Evolutionary conservation across 2,329 filamentous ascomycete species (phyloP).

Genomic region (Nothophoma quercina): DNA sequence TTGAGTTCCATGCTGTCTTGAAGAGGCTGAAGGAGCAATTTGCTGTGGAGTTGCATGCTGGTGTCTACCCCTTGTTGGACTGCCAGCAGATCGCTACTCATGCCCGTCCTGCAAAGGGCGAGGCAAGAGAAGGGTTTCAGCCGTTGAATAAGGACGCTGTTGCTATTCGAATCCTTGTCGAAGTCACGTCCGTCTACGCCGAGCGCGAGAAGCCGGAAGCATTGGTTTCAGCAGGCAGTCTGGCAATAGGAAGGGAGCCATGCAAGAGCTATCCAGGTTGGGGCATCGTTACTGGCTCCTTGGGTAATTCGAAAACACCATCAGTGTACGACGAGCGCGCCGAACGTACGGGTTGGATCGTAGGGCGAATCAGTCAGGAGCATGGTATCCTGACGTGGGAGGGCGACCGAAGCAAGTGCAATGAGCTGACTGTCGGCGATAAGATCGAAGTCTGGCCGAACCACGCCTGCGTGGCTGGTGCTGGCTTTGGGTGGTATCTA

Average conservation of each 20-base stretch:
- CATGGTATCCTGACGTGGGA: slow-evolving; percentile 75
- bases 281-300: slow-evolving; percentile 72
- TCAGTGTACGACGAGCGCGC: slow-evolving; percentile 38
- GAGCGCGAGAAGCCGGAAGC: slow-evolving; percentile 63
- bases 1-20: slow-evolving; percentile 54
- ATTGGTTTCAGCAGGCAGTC: slow-evolving; percentile 71
- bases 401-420: slow-evolving; percentile 42
- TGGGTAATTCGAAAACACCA: slow-evolving; percentile 32
- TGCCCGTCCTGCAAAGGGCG: slow-evolving; percentile 56
- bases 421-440: slow-evolving; percentile 66
- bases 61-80: slow-evolving; percentile 78
- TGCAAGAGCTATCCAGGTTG: slow-evolving; percentile 75
- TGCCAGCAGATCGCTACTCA: slow-evolving; percentile 80
- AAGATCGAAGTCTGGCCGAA: slow-evolving; percentile 79
- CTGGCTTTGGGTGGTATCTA: slow-evolving; percentile 75
- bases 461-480: slow-evolving; percentile 79
- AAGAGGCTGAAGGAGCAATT: slow-evolving; percentile 42
- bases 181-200: slow-evolving; percentile 73
- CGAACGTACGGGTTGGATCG: slow-evolving; percentile 65
- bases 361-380: slow-evolving; percentile 78
- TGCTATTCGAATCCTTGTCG: slow-evolving; percentile 72
- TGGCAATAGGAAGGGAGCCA: slow-evolving; percentile 76
- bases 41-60: slow-evolving; percentile 74
- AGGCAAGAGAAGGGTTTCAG: slow-evolving; percentile 24
- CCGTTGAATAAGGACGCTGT: slow-evolving; percentile 64